Evolutionary conservation across 2,329 filamentous ascomycete species (phyloP), one percentile per base, ranked within the genome.

Genomic region (Mollisia scopiformis): DNA sequence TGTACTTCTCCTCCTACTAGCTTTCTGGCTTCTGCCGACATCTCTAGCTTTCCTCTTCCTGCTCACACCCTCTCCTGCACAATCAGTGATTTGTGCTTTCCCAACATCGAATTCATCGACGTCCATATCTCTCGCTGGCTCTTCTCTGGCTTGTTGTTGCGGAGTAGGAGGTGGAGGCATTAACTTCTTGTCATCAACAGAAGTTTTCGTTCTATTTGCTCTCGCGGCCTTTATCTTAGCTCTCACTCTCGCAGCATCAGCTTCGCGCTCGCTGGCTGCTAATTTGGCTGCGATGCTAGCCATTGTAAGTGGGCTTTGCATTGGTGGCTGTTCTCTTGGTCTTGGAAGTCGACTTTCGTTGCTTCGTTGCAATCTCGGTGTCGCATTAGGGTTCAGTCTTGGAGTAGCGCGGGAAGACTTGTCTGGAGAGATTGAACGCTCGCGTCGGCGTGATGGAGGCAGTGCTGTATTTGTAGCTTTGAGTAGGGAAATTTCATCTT

Each of bases 1-100:
- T 21, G 90, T 93, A 70, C 89, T 92, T 73, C 91, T 83, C 71
- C 90, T 81, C 71, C 89, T 79, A 62, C 83, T 88, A 2, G 85
- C 80, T 78, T 73, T 75, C 70, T 70, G 74, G 7, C 31, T 35
- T 71, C 60, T 72, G 65, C 54, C 70, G 16, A 61, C 61, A 46
- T 56, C 65, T 46, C 60, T 33, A 43, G 82, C 77, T 23, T n/a
- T 11, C 8, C 14, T n/a, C 71, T 84, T 84, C 31, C 65, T 67
- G 16, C 51, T 67, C 41, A 59, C 39, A 25, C 27, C 27, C 11
- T 62, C 59, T 10, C 30, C 31, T 35, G 31, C 31, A 35, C 16
- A 10, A 3, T 14, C 41, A n/a, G 13, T 31, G n/a, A n/a, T n/a
- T n/a, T n/a, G n/a, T 25, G 14, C 37, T 4, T n/a, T 57, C 27